Evolutionary conservation across 441 rosid genomes (phyloP).

Genomic region (Corymbia calophylla): DNA sequence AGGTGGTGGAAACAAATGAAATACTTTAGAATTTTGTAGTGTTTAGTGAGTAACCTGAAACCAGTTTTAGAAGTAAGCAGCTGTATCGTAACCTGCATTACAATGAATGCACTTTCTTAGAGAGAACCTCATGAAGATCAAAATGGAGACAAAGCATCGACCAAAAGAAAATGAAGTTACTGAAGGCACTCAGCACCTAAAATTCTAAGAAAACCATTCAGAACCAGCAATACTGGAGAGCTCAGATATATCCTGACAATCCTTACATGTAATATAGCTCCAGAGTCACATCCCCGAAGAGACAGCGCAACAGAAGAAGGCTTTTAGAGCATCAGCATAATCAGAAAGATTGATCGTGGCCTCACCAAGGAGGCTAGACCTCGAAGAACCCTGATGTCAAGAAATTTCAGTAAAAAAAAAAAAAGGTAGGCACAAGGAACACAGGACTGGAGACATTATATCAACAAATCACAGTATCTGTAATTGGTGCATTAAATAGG

Average conservation of each 20-base stretch:
- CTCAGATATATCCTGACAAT: conserved; percentile 11
- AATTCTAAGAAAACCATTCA: neutral
- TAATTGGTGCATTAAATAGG: neutral
- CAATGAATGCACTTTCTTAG: neutral
- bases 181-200: neutral
- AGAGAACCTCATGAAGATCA: neutral
- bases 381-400: conserved; percentile 78
- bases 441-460: neutral
- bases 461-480: neutral
- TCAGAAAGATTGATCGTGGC: conserved; percentile 89
- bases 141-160: neutral
- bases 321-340: conserved; percentile 83
- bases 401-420: conserved; percentile 12
- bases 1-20: conserved; percentile 4
- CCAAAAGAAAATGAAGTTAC: neutral
- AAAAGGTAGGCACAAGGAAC: conserved; percentile 7
- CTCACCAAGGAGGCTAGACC: conserved; percentile 93
- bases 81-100: conserved; percentile 79
- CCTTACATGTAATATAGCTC: conserved; percentile 91
- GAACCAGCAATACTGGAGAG: neutral
- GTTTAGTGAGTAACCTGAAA: conserved; percentile 48
- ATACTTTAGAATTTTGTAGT: conserved; percentile 2
- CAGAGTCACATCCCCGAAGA: conserved; percentile 84
- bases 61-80: conserved; percentile 99
- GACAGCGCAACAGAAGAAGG: conserved; percentile 68